Evolutionary conservation across 371 early-diverging fungal species (phyloP), one percentile per base, ranked within the genome.

Genomic region (Apophysomyces ossiformis): DNA sequence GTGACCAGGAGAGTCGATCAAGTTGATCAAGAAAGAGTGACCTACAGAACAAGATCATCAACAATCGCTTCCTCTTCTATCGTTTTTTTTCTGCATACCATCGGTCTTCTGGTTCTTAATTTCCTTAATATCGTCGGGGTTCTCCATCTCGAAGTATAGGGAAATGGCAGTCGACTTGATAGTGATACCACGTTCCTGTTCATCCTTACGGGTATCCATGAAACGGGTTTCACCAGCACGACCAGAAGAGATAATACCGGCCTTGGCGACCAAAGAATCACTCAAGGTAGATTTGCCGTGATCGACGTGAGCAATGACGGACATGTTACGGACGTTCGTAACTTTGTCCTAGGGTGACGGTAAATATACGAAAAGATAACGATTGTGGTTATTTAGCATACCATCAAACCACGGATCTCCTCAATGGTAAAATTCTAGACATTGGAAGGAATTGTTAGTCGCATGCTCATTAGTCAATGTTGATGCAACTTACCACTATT

Each of bases 1-100:
- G 95, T 99, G 99, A 66, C 99, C 99, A 60, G 99, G 99, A 60
- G 98, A 97, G 87, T 99, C 99, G 77, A 99, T 99, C 88, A 99
- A 87, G 92, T 99, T 99, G 85, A 99, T 98, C 89, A 99, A 90
- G 92, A 99, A 99, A 66, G 74, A 60, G 59, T 63, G 64, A 59
- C 69, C 72, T 69, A 66, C 4, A 12, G 32, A 66, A 47, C 16
- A 66, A 37, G 36, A 7, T 16, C 13, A 11, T 7, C 7, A n/a
- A 15, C 4, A 7, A 11, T 45, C 13, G 16, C 13, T 32, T 21
- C 15, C 15, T 38, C 50, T n/a, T 37, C 3, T 37, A 16, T 37
- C 35, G 16, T 9, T 15, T 1, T 35, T 37, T 32, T 43, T 32
- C 50, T 26, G 46, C 76, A 56, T 74, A 85, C 95, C 96, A 15